Evolutionary conservation across 1,284 basidiomycete genomes (phyloP), one percentile per base, ranked within the genome.

Genomic region (Xerocomus amazonicus): DNA sequence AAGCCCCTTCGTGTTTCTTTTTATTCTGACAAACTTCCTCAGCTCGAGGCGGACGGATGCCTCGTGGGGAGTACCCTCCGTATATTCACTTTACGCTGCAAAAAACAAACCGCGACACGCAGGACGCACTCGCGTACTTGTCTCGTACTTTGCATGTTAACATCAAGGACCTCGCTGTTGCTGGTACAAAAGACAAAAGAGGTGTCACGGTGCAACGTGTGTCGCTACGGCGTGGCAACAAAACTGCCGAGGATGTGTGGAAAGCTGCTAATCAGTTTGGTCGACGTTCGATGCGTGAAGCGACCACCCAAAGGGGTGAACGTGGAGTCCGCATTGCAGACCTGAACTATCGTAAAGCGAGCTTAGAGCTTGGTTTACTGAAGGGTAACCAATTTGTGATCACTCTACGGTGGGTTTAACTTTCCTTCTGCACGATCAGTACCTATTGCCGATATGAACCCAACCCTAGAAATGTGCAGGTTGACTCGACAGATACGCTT

Each of bases 131-230:
- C 19, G 77, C 81, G 0, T 78, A 94, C 60, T 70, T 97, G 32
- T 77, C 89, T 10, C 84, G 92, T 12, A 78, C 82, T 37, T 75
- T 99, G 26, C 85, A 87, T 50, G 78, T 85, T 60, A 83, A 77
- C 33, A 67, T 81, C 46, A 92, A 87, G 66, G 92, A 96, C 59
- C 74, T 99, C 4, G 82, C 85, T 14, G 88, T 96, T 12, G 92
- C 94, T 6, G 97, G 97, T 0, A 99, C 97, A 3, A 99, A 99
- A 67, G 97, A 99, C 71, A 99, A 98, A 68, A 87, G 97, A 37
- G 96, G 92, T 0, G 91, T 98, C 6, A 99, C 96, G 0, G 86
- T 92, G 1, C 97, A 99, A 67, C 81, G 92, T 0, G 92, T 98
- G 10, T 89, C 91, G 7, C 68, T 98, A 13, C 83, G 84, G 51